phyloP scores from a whole-genome alignment of 805 yeast genomes.

The Spathaspora girioi region DNA sequence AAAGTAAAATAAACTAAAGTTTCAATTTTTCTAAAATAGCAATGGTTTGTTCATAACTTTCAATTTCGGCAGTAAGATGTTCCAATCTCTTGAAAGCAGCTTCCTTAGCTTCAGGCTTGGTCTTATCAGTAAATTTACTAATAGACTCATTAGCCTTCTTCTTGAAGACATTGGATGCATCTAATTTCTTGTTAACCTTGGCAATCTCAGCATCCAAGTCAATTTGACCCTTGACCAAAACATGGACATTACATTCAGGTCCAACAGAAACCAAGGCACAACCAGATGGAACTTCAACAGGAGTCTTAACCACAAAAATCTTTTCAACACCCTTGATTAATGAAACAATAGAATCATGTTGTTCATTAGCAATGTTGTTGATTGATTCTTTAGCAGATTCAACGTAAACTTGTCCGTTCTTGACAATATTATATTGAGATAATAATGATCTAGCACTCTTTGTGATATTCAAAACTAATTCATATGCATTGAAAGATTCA shows the following conservation, averaged over 20 bases:
- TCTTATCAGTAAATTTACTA: constrained; percentile 83
- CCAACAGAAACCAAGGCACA: constrained; percentile 82
- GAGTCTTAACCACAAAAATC: constrained; percentile 57
- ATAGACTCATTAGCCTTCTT: constrained; percentile 68
- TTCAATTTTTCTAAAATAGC: constrained; percentile 78
- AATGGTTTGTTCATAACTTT: constrained; percentile 84
- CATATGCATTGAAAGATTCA: constrained; percentile 71
- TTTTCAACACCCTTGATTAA: constrained; percentile 86
- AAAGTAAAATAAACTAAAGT: constrained; percentile 19
- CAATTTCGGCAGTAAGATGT: constrained; percentile 78
- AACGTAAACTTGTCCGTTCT: constrained; percentile 82
- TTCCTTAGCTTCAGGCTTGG: constrained; percentile 76
- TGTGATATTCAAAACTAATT: constrained; percentile 78
- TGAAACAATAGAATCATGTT: constrained; percentile 83
- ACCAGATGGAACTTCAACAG: constrained; percentile 73
- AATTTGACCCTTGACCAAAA: constrained; percentile 90
- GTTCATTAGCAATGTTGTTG: constrained; percentile 55
- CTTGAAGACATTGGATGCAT: constrained; percentile 56
- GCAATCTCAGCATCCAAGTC: constrained; percentile 87
- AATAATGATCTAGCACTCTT: constrained; percentile 89
- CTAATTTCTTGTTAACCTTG: constrained; percentile 77
- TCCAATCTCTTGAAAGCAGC: constrained; percentile 66
- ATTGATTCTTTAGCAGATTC: constrained; percentile 48
- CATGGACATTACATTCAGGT: constrained; percentile 79
- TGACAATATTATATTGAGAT: constrained; percentile 83